These are phyloP conservation scores for Colletotrichum lupini DNA, from an alignment of 2,329 filamentous ascomycete genomes.

Conservation along the genomic window DNA sequence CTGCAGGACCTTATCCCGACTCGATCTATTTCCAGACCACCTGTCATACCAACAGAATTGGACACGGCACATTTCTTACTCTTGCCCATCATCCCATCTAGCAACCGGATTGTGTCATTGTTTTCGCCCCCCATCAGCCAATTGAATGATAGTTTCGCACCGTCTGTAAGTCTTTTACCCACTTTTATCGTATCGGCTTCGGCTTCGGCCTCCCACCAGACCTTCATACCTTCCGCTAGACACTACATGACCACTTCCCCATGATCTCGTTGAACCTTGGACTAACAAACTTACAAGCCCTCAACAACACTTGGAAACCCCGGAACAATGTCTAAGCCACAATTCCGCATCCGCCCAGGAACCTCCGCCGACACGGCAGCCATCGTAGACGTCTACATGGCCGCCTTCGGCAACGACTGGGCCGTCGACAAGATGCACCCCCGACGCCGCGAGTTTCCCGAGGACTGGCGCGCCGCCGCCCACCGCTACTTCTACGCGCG, in stretches of 20 bases:
- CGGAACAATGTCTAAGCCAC: conserved; percentile 27
- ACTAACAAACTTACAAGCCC: no score
- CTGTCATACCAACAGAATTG: no score
- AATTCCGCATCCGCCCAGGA: conserved; percentile 46
- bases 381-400: conserved; percentile 42
- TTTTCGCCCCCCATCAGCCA: neutral
- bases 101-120: neutral
- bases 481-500: conserved; percentile 43
- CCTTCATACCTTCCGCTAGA: neutral
- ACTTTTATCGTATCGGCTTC: neutral
- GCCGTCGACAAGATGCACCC: conserved; percentile 48
- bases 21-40: no score
- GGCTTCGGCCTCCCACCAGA: neutral
- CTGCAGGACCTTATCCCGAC: neutral
- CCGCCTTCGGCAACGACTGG: conserved; percentile 44
- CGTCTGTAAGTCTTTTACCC: neutral
- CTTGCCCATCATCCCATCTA: neutral
- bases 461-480: conserved; percentile 38
- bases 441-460: conserved; percentile 37
- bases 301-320: neutral
- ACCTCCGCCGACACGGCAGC: conserved; percentile 43
- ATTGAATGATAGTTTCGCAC: neutral
- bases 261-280: neutral
- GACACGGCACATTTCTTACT: neutral
- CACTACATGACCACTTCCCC: neutral